Evolutionary conservation across 2,329 filamentous ascomycete genomes (phyloP).

Genomic region (Botrytis fabae): DNA sequence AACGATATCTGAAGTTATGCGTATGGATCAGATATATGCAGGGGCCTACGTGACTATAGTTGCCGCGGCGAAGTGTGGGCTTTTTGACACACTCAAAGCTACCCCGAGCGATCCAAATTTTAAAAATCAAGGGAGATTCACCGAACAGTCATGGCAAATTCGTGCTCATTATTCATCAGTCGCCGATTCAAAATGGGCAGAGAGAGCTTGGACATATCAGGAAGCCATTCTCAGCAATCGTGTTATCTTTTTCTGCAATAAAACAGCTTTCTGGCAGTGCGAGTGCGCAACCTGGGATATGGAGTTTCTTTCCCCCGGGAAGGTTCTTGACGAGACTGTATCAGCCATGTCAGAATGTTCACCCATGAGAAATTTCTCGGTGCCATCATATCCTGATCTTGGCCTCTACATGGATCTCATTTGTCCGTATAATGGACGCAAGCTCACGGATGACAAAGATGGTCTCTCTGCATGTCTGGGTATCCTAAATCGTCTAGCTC

Average conservation of each 20-base stretch:
- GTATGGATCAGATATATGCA: not conserved
- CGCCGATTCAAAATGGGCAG: not conserved
- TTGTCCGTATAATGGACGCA: not conserved
- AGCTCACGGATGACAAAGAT: not conserved
- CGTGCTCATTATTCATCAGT: not conserved
- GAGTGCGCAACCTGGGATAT: not conserved
- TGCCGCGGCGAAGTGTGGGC: not conserved
- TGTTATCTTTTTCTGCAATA: not conserved
- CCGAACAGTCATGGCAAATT: not conserved
- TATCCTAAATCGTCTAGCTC: not conserved
- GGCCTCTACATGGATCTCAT: not conserved
- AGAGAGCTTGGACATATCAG: not conserved
- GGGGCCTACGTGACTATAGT: not conserved
- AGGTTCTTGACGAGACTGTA: rapidly evolving
- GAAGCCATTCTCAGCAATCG: not conserved
- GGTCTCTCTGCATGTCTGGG: not conserved
- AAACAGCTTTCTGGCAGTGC: not conserved
- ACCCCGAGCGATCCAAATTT: not conserved
- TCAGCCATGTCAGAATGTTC: not conserved
- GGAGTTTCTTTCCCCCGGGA: not conserved
- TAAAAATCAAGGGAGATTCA: not conserved
- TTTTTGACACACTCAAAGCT: not conserved
- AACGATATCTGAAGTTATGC: not conserved
- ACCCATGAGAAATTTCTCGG: rapidly evolving
- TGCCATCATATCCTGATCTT: not conserved